These are phyloP conservation scores for Cutaneotrichosporon sp. DNA, from an alignment of 1,284 basidiomycete genomes.

Conservation along the genomic window DNA sequence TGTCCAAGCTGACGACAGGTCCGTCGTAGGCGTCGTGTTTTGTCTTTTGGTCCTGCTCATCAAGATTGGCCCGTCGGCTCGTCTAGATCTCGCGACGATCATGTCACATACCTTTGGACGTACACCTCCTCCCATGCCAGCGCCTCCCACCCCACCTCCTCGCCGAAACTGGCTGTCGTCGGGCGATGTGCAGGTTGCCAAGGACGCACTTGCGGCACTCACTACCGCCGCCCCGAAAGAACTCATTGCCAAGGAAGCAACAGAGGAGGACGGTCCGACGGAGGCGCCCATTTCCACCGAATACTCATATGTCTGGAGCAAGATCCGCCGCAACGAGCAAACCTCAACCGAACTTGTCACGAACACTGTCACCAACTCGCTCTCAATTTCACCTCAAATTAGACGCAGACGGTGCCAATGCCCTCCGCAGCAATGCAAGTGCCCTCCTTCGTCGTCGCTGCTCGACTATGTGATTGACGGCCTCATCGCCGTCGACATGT, in stretches of 20 bases:
- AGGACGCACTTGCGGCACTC: constrained; percentile 4
- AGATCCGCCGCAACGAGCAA: neutral
- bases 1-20: constrained; percentile 5
- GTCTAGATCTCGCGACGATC: neutral
- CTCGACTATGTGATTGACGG: neutral
- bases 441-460: neutral
- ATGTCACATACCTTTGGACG: neutral
- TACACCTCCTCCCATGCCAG: neutral
- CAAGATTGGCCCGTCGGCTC: neutral
- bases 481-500: neutral
- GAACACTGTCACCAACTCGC: neutral
- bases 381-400: neutral
- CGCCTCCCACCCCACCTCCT: neutral
- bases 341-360: neutral
- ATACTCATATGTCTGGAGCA: constrained; percentile 3
- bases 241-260: neutral
- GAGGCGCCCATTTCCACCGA: neutral
- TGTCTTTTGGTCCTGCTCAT: neutral
- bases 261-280: neutral
- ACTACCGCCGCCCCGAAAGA: neutral
- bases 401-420: neutral
- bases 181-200: constrained; percentile 5
- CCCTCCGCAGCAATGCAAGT: neutral
- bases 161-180: neutral
- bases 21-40: constrained; percentile 1